phyloP scores from a whole-genome alignment of 164 flowering plant genomes.

The grape (Vitis vinifera) region ASM3070453v1 NC_081807.1:2085501-2086000 shows the following conservation, averaged over 20 bases:
- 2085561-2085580: no score
- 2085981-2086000: neutral
- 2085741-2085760: slow-evolving; percentile 89
- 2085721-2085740: slow-evolving; percentile 87
- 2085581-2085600: neutral
- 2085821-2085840: neutral
- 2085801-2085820: slow-evolving; percentile 98
- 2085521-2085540: no score
- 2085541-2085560: no score
- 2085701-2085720: slow-evolving; percentile 95
- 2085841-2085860: neutral
- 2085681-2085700: slow-evolving; percentile 97
- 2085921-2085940: neutral
- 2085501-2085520: no score
- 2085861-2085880: neutral
- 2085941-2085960: neutral
- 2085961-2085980: neutral
- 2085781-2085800: slow-evolving; percentile 96
- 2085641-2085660: slow-evolving; percentile 97
- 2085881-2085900: no score
- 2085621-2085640: slow-evolving; percentile 99
- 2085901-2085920: neutral
- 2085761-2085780: slow-evolving; percentile 87
- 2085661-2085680: slow-evolving; percentile 99
- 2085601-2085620: slow-evolving; percentile 23